Base-by-base conservation (phyloP, 2,329 filamentous ascomycete species). In the Piedraia hortae region DNA sequence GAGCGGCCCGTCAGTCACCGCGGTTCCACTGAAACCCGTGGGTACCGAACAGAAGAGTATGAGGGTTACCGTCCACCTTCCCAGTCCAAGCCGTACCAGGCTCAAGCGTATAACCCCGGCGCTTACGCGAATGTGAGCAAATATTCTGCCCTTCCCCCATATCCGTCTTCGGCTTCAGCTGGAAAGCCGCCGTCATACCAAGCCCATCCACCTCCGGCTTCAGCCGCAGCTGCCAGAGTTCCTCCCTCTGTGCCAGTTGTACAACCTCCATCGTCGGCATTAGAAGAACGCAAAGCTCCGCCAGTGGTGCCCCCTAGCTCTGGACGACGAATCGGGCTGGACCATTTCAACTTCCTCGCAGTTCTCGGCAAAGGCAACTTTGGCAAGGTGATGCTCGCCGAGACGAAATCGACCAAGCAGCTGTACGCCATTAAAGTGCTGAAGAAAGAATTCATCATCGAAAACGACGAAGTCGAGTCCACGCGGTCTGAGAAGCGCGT, bases 371-470 rank as follows among this genome's bases (percentile, higher is more conserved):
- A 97, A 50, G 85, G 85, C 52, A 97, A 97, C 50, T 97, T 97
- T 42, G 85, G 85, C 46, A 97, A 97, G 50, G 85, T 97, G 50
- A 97, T 97, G 85, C 55, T 97, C 45, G 85, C 85, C 2, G 88
- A 97, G 50, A 90, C 85, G 2, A 97, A 97, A 56, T 67, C 66
- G 24, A 67, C 73, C 6, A 75, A 80, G 46, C 73, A 82, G 45
- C 56, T 97, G 5, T 97, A 93, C 44, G 85, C 85, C 26, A 97
- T 97, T 48, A 97, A 97, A 50, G 85, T 97, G 16, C 53, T 97
- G 35, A 97, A 97, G 61, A 97, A 97, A 53, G 85, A 97, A 46
- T 97, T 97, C 45, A 97, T 97, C 42, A 97, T 97, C 30, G 88
- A 97, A 44, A 90, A 97, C 33, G 85, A 97, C 41, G 85, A 97